These are phyloP conservation scores for Limnanthes douglasii DNA, from an alignment of 345 rosid species.

Conservation along the genomic window DNA sequence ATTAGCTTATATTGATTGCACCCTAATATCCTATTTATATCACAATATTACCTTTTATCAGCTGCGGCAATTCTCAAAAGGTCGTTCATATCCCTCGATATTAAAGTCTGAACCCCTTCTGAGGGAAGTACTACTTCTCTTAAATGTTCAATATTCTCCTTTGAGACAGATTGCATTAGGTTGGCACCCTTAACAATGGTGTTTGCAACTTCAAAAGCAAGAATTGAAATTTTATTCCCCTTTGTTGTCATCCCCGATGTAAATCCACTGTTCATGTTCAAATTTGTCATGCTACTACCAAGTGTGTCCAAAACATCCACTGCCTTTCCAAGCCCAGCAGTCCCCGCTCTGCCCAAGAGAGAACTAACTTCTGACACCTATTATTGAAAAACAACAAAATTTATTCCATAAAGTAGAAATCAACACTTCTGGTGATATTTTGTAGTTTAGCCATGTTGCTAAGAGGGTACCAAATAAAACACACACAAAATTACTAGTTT, in stretches of 20 bases:
- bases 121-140: conserved; percentile 85
- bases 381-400: conserved; percentile 8
- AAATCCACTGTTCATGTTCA: conserved; percentile 53
- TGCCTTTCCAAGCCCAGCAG: conserved; percentile 78
- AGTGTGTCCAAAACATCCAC: conserved; percentile 87
- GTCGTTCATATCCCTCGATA: conserved; percentile 76
- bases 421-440: too few relatives aligned
- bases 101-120: conserved; percentile 69
- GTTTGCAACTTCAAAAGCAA: conserved; percentile 94
- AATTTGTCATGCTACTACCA: conserved; percentile 88
- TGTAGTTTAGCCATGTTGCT: background rate
- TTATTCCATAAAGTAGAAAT: background rate
- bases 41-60: conserved; percentile 65
- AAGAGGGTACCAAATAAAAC: too few relatives aligned
- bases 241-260: conserved; percentile 63
- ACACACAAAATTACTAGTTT: background rate
- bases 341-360: conserved; percentile 78
- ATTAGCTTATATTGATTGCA: too few relatives aligned
- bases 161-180: conserved; percentile 82
- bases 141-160: conserved; percentile 48
- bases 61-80: conserved; percentile 65
- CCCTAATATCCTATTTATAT: too few relatives aligned
- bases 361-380: conserved; percentile 93
- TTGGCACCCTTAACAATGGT: conserved; percentile 89
- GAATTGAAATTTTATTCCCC: conserved; percentile 66